A percentile compares a stretch with the other conserved stretches of the same genome.
These are phyloP conservation scores for Batkoa obscura DNA, from an alignment of 371 early-diverging fungal genomes.

Conservation along the genomic window DNA sequence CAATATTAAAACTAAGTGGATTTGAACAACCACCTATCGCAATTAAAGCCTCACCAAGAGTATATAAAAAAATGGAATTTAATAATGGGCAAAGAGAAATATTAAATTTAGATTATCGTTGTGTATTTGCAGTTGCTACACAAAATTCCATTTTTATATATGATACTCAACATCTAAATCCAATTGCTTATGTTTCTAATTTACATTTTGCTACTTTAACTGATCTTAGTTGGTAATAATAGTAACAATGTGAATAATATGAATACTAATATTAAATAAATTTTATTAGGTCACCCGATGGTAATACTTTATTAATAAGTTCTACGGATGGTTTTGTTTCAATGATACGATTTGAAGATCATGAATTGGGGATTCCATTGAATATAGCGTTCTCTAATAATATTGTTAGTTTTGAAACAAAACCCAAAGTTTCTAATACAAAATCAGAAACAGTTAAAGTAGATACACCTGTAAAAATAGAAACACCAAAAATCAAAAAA, in stretches of 20 bases:
- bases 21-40: constrained; percentile 1
- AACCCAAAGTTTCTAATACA: too few relatives aligned
- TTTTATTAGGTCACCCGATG: constrained; percentile 41
- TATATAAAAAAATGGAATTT: not conserved
- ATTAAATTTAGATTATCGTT: constrained; percentile 46
- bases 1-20: constrained; percentile 21
- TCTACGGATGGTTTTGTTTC: constrained; percentile 84
- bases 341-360: constrained; percentile 47
- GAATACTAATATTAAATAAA: not conserved
- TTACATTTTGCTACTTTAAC: constrained; percentile 81
- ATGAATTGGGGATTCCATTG: constrained; percentile 24
- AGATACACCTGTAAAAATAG: too few relatives aligned
- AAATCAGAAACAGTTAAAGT: too few relatives aligned
- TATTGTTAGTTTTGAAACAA: too few relatives aligned
- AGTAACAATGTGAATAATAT: not conserved
- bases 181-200: constrained; percentile 53
- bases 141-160: constrained; percentile 70
- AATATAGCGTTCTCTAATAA: too few relatives aligned
- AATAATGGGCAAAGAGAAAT: not conserved
- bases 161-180: constrained; percentile 54
- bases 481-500: too few relatives aligned
- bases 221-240: constrained; percentile 58
- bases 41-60: not conserved
- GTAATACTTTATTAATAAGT: constrained; percentile 44
- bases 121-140: constrained; percentile 70